These are phyloP conservation scores for Yamadazyma siamensis DNA, from an alignment of 1,139 yeast genomes.

Conservation along the genomic window DNA sequence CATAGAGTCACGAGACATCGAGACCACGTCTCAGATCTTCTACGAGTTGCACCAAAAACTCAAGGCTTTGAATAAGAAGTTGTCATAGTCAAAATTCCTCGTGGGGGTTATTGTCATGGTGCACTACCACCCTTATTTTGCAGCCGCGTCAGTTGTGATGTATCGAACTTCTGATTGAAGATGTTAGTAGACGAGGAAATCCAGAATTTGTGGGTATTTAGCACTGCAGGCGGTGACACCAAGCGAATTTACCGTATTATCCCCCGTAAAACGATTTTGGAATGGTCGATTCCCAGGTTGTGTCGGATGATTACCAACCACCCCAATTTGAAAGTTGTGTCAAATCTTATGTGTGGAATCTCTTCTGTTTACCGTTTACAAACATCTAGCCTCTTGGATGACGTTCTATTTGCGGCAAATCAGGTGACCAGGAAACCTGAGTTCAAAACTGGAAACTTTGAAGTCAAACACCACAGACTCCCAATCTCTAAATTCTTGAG, in stretches of 20 bases:
- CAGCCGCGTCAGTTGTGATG: too few relatives aligned
- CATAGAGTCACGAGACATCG: too few relatives aligned
- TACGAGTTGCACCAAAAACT: constrained; percentile 33
- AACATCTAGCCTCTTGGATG: constrained; percentile 41
- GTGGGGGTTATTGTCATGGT: too few relatives aligned
- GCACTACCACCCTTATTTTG: too few relatives aligned
- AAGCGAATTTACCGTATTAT: too few relatives aligned
- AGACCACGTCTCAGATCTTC: constrained; percentile 26
- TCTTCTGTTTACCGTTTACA: constrained; percentile 53
- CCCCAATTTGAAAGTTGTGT: constrained; percentile 19
- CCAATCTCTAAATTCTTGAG: too few relatives aligned
- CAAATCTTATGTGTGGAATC: constrained; percentile 56
- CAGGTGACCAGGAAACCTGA: too few relatives aligned
- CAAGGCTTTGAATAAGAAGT: constrained; percentile 18
- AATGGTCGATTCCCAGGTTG: constrained; percentile 46
- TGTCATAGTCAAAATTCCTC: constrained; percentile 9
- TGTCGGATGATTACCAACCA: too few relatives aligned
- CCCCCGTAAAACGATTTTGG: constrained; percentile 30
- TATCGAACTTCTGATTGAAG: too few relatives aligned
- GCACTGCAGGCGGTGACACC: constrained; percentile 4
- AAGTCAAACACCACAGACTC: too few relatives aligned
- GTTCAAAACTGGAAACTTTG: too few relatives aligned
- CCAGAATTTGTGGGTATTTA: constrained; percentile 4
- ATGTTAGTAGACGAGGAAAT: too few relatives aligned
- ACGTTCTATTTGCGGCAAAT: constrained; percentile 13